phyloP scores from a whole-genome alignment of 441 rosid species.

The Francoa sonchifolia region DNA sequence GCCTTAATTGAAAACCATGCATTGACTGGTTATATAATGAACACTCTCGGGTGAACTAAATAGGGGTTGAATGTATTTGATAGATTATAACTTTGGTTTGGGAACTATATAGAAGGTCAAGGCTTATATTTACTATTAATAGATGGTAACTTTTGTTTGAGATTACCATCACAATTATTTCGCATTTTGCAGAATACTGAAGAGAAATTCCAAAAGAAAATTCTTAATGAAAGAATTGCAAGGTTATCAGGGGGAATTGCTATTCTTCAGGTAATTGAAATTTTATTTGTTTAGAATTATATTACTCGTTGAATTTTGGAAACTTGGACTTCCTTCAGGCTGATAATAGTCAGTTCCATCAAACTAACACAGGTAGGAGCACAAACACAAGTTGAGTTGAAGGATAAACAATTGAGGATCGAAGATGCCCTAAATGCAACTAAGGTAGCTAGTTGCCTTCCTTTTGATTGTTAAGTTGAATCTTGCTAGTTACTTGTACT shows the following conservation, averaged over 20 bases:
- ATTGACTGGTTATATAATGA: too few species aligned
- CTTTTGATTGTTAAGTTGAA: constrained; percentile 8
- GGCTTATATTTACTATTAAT: too few species aligned
- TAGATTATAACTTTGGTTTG: too few species aligned
- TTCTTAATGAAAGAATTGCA: constrained; percentile 74
- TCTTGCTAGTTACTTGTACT: too few species aligned
- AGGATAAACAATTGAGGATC: constrained; percentile 71
- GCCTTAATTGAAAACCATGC: too few species aligned
- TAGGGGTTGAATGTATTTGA: too few species aligned
- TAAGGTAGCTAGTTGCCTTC: constrained; percentile 43
- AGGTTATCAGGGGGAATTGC: constrained; percentile 79
- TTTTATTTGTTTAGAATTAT: constrained; percentile 1
- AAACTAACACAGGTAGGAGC: constrained; percentile 60
- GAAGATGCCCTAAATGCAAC: constrained; percentile 97
- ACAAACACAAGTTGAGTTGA: constrained; percentile 74
- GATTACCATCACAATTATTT: not conserved
- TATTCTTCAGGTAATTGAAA: constrained; percentile 50
- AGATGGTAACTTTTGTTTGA: constrained; percentile 1
- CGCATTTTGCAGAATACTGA: constrained; percentile 45
- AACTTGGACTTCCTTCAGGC: not conserved
- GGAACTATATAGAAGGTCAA: too few species aligned
- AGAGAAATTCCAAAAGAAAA: constrained; percentile 57
- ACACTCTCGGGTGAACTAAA: too few species aligned
- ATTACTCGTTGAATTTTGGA: constrained; percentile 2
- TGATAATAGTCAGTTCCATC: constrained; percentile 8